A percentile compares a stretch with the other conserved stretches of the same genome.
phyloP scores from a whole-genome alignment of 768 basidiomycete species.

The Tricholoma saponaceum region DNA sequence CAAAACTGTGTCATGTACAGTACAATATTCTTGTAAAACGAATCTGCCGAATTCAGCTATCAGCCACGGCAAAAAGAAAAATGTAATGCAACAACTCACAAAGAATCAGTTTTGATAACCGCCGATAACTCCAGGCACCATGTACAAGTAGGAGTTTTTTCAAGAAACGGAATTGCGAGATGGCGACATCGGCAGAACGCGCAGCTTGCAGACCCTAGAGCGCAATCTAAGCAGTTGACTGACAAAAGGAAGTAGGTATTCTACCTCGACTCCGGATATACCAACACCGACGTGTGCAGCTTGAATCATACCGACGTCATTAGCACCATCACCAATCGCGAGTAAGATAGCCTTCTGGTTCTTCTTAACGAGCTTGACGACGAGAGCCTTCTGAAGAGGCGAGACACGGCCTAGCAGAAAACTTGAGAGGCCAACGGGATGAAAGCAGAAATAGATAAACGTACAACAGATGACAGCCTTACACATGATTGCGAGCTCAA shows the following conservation, averaged over 20 bases:
- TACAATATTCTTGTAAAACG: constrained; percentile 98
- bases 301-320: constrained; percentile 99
- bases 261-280: constrained; percentile 94
- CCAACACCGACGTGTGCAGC: constrained; percentile 97
- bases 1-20: constrained; percentile 99
- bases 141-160: constrained; percentile 96
- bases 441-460: constrained; percentile 22
- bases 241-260: constrained; percentile 4
- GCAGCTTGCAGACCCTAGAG: constrained; percentile 93
- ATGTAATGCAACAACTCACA: constrained; percentile 50
- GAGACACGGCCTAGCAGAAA: constrained; percentile 80
- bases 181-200: constrained; percentile 94
- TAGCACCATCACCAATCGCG: constrained; percentile 96
- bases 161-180: constrained; percentile 94
- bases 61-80: constrained; percentile 7
- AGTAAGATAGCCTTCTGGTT: constrained; percentile 91
- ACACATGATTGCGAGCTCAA: constrained; percentile 96
- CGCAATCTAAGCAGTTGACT: background rate
- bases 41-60: constrained; percentile 47
- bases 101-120: constrained; percentile 91
- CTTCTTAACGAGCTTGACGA: constrained; percentile 98
- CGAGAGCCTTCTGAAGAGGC: constrained; percentile 93
- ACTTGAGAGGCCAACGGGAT: constrained; percentile 1
- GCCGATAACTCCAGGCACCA: constrained; percentile 97
- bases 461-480: constrained; percentile 97